These are phyloP conservation scores for Beauveria sp. DNA, from an alignment of 2,329 filamentous ascomycete species.

Conservation along the genomic window DNA sequence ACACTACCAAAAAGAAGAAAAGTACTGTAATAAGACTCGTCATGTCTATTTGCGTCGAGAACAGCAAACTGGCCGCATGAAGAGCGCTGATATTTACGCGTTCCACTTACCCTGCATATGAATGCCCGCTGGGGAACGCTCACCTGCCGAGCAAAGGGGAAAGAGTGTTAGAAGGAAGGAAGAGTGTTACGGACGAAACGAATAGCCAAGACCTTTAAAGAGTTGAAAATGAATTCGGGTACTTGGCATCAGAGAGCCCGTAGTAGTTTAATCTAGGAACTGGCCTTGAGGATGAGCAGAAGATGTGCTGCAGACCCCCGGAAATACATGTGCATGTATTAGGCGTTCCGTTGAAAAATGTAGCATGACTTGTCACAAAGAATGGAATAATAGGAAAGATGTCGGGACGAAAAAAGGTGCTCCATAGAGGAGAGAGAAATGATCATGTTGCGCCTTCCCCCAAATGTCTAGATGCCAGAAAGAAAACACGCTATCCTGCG, in stretches of 20 bases:
- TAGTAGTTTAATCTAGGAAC: constrained; percentile 47
- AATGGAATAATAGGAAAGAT: neutral
- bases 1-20: neutral
- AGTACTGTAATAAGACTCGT: neutral
- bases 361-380: neutral
- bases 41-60: neutral
- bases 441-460: neutral
- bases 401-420: neutral
- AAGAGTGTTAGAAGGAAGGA: too few relatives aligned
- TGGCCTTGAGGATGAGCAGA: constrained; percentile 44
- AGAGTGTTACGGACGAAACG: constrained; percentile 57
- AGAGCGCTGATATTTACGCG: neutral
- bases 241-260: constrained; percentile 56
- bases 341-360: neutral
- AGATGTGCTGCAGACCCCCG: constrained; percentile 43
- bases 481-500: constrained; percentile 10
- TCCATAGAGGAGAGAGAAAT: neutral
- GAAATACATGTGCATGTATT: neutral
- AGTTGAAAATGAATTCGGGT: constrained; percentile 16
- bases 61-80: neutral
- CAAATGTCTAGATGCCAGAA: neutral
- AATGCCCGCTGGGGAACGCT: neutral
- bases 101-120: neutral
- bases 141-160: neutral
- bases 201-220: constrained; percentile 46